phyloP scores from a whole-genome alignment of 2,329 filamentous ascomycete species.

The Escovopsis sp. region DNA sequence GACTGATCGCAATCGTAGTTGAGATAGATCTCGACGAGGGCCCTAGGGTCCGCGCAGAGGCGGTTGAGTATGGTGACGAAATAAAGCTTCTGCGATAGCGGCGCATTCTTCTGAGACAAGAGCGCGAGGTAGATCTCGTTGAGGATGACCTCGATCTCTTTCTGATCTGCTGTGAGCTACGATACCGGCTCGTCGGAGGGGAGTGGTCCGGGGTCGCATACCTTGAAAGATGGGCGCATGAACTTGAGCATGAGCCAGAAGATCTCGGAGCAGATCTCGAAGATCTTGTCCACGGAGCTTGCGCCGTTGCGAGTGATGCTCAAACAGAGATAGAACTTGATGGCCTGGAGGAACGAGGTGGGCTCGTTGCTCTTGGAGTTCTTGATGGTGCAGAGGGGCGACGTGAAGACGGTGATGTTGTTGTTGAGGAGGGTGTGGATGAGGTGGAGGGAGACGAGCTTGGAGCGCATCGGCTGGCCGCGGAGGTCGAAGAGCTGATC shows the following conservation, averaged over 20 bases:
- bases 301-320: conserved; percentile 91
- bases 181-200: not conserved
- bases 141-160: conserved; percentile 94
- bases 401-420: conserved; percentile 80
- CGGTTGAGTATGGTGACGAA: conserved; percentile 77
- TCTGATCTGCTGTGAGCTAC: conserved; percentile 33
- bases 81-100: conserved; percentile 80
- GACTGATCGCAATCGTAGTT: conserved; percentile 97
- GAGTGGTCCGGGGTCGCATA: conserved; percentile 18
- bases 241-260: conserved; percentile 96
- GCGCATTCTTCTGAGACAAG: conserved; percentile 73
- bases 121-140: conserved; percentile 95
- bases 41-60: conserved; percentile 71
- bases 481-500: conserved; percentile 89
- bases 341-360: conserved; percentile 82
- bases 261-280: conserved; percentile 91
- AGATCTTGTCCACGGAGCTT: conserved; percentile 80
- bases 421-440: conserved; percentile 94
- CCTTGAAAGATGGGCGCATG: conserved; percentile 87
- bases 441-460: conserved; percentile 85
- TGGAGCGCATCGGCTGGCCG: conserved; percentile 93
- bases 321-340: conserved; percentile 93
- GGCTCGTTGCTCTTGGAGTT: conserved; percentile 80
- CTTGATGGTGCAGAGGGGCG: conserved; percentile 79
- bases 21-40: conserved; percentile 85